Evolutionary conservation across 75 land plant species (phyloP).

Genomic region (Selaginella tamariscina): DNA sequence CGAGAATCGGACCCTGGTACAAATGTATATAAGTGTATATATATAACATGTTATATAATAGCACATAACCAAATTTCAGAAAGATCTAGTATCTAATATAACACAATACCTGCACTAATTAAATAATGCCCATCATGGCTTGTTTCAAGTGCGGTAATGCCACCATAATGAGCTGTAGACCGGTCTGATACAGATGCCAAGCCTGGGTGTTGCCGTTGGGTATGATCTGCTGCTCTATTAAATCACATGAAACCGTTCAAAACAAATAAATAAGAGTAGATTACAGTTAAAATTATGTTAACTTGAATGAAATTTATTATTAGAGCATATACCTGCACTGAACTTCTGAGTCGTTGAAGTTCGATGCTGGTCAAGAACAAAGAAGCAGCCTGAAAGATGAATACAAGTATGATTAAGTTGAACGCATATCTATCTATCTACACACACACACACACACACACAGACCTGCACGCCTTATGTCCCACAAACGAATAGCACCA

Average conservation of each 20-base stretch:
- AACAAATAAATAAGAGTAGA: background rate
- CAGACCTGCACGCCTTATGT: conserved; percentile 85
- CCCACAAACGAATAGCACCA: conserved; percentile 99
- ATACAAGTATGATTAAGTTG: no score
- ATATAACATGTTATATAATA: background rate
- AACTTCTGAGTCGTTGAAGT: conserved; percentile 59
- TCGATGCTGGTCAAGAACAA: conserved; percentile 64
- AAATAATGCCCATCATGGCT: conserved; percentile 78
- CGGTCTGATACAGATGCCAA: conserved; percentile 51
- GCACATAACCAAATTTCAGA: background rate
- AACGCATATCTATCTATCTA: no score
- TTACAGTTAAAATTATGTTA: no score
- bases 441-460: no score
- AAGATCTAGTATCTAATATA: background rate
- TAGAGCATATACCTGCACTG: no score
- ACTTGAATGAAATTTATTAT: no score
- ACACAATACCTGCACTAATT: conserved; percentile 65
- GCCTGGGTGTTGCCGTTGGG: conserved; percentile 61
- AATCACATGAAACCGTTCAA: background rate
- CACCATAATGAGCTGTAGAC: conserved; percentile 88
- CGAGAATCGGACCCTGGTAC: conserved; percentile 85
- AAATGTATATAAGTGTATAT: background rate
- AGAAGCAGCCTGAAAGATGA: no score
- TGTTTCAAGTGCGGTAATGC: conserved; percentile 64
- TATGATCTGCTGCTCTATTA: background rate